Conservation (phyloP, 2,329 filamentous ascomycete species). For the Verticillium isaacii region DNA sequence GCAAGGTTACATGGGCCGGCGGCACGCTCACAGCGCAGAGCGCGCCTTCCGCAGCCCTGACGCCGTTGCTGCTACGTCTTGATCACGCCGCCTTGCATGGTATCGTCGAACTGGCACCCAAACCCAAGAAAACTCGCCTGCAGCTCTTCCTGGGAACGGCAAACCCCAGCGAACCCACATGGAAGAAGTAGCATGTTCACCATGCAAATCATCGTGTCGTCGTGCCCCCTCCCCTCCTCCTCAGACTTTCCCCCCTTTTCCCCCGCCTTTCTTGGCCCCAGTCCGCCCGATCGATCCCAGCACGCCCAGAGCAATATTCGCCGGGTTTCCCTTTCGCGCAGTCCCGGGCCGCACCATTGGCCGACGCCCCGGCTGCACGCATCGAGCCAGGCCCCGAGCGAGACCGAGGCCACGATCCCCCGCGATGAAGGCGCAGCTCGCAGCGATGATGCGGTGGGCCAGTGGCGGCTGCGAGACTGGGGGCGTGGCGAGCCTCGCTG, state of each 20-base stretch:
- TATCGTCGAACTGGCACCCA: background rate
- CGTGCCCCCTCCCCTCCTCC: background rate
- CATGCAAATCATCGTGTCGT: background rate
- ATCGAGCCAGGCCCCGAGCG: background rate
- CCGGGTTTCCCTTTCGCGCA: background rate
- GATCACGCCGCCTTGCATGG: too few species aligned
- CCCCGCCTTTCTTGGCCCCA: background rate
- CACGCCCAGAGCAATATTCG: background rate
- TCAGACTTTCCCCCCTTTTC: background rate
- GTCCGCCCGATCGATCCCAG: background rate
- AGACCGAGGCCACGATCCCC: background rate
- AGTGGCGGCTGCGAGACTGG: too few species aligned
- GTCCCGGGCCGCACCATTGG: background rate
- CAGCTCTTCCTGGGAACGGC: background rate
- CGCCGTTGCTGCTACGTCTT: too few species aligned
- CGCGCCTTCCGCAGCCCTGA: too few species aligned
- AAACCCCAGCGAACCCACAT: background rate
- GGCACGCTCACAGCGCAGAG: background rate
- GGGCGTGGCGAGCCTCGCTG: too few species aligned
- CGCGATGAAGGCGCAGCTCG: background rate
- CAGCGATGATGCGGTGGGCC: background rate
- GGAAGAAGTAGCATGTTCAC: background rate
- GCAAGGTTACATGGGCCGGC: background rate
- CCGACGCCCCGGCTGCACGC: background rate
- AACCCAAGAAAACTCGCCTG: background rate